These are phyloP conservation scores for Russula vinacea DNA, from an alignment of 768 basidiomycete genomes.

Conservation along the genomic window DNA sequence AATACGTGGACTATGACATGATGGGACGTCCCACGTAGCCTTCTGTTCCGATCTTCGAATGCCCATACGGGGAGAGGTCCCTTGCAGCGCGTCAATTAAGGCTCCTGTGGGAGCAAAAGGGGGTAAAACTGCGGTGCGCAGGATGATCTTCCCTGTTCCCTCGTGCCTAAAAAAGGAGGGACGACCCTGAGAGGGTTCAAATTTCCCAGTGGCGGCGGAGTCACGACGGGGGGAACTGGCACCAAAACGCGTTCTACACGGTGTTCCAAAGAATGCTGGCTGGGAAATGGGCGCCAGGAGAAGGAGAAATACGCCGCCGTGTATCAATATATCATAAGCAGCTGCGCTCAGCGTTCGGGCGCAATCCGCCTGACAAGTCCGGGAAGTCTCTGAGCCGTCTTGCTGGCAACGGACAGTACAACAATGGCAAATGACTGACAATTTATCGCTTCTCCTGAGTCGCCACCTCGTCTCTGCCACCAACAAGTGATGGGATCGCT, in stretches of 20 bases:
- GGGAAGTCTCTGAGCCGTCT: constrained; percentile 17
- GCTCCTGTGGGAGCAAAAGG: constrained; percentile 13
- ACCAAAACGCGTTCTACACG: constrained; percentile 18
- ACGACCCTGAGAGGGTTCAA: constrained; percentile 4
- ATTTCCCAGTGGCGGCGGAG: constrained; percentile 6
- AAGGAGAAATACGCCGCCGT: constrained; percentile 12
- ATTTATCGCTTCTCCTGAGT: constrained; percentile 2
- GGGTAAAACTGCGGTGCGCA: constrained; percentile 2
- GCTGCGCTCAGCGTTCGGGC: constrained; percentile 6
- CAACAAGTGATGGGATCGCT: background rate
- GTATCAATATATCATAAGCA: background rate
- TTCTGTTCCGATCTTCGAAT: constrained; percentile 7
- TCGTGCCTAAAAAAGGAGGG: constrained; percentile 24
- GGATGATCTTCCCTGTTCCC: constrained; percentile 16
- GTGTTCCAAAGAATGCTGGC: constrained; percentile 21
- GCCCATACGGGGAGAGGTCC: background rate
- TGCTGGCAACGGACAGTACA: background rate
- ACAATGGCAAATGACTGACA: constrained; percentile 3
- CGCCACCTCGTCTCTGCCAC: background rate
- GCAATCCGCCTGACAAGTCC: constrained; percentile 24
- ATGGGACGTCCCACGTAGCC: constrained; percentile 7
- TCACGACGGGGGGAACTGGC: background rate
- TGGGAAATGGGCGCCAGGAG: constrained; percentile 19
- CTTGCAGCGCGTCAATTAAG: constrained; percentile 21
- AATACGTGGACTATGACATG: constrained; percentile 10